Evolutionary conservation across 371 early-diverging fungal genomes (phyloP), one percentile per base, ranked within the genome.

Genomic region (Apophysomyces variabilis): DNA sequence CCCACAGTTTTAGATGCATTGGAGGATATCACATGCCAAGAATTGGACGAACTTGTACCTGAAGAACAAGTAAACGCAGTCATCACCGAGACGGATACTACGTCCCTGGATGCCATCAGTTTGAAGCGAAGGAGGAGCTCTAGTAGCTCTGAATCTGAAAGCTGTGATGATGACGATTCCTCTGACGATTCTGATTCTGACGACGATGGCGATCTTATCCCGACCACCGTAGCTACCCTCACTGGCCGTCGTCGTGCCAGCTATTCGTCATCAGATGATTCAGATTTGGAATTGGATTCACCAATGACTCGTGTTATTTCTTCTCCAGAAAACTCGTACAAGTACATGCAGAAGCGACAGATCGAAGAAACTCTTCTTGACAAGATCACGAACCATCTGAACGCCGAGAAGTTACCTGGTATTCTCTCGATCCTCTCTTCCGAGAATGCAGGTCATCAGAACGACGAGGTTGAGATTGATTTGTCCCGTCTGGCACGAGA

Each of bases 401-500:
- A 76, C 36, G 72, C 76, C 7, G 83, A 83, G 16, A 79, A 77
- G 38, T 35, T 83, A 16, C 83, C 83, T 60, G 78, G 83, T 43
- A 83, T 83, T 43, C 57, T 83, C 18, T 66, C 83, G 45, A 83
- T 83, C 56, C 57, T 83, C 26, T 69, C 76, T 4, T 67, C 78
- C 13, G 74, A 77, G 58, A 73, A 73, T 56, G 54, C 65, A 8
- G 60, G 64, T 16, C 68, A 75, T 32, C 68, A 72, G 16, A 73
- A 79, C 9, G 73, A 69, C 16, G 78, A 79, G 58, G 80, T 83
- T 5, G 83, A 83, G 50, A 78, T 83, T 45, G 83, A 83, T 66
- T 44, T 83, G 43, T 83, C 83, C n/a, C 68, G 80, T 57, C 62
- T 83, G 41, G 75, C 70, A 44, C 83, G 80, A 18, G 78, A 78